These are phyloP conservation scores for Lichtheimia corymbifera DNA, from an alignment of 371 early-diverging fungal genomes.

Conservation along the genomic window DNA sequence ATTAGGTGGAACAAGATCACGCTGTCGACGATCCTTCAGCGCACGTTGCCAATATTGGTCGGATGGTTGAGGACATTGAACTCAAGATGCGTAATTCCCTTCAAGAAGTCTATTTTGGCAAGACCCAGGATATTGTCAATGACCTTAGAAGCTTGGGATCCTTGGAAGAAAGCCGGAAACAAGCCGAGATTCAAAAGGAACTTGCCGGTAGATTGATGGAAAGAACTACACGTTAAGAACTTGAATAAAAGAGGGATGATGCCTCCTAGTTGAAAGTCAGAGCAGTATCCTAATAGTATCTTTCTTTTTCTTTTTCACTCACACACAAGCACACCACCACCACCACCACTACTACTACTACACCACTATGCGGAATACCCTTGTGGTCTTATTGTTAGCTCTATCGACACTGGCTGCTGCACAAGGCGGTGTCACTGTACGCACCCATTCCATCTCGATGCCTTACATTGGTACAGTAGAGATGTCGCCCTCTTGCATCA, in stretches of 20 bases:
- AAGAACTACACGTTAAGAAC: slow-evolving; percentile 27
- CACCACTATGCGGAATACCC: not conserved
- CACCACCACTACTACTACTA: too few relatives aligned
- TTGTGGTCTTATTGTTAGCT: not conserved
- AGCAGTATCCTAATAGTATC: not conserved
- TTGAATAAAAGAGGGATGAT: too few relatives aligned
- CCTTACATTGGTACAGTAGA: slow-evolving; percentile 68
- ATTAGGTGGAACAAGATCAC: slow-evolving; percentile 77
- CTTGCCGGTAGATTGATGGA: slow-evolving; percentile 69
- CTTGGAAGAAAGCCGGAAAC: slow-evolving; percentile 65
- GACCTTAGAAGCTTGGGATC: slow-evolving; percentile 82
- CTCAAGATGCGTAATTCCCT: slow-evolving; percentile 91
- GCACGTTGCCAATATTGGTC: slow-evolving; percentile 93
- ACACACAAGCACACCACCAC: not conserved
- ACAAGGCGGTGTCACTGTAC: slow-evolving; percentile 37
- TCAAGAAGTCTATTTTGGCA: slow-evolving; percentile 97
- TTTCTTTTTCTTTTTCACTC: not conserved
- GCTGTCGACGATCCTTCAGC: slow-evolving; percentile 74
- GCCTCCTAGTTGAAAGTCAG: too few relatives aligned
- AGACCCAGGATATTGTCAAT: slow-evolving; percentile 95
- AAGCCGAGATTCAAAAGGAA: slow-evolving; percentile 73
- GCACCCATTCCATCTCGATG: slow-evolving; percentile 68
- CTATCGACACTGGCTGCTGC: slow-evolving; percentile 4
- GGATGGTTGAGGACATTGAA: slow-evolving; percentile 98
- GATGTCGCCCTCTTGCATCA: not conserved